Conservation (phyloP, 83 land plant species). For the Picea engelmannii region DNA sequence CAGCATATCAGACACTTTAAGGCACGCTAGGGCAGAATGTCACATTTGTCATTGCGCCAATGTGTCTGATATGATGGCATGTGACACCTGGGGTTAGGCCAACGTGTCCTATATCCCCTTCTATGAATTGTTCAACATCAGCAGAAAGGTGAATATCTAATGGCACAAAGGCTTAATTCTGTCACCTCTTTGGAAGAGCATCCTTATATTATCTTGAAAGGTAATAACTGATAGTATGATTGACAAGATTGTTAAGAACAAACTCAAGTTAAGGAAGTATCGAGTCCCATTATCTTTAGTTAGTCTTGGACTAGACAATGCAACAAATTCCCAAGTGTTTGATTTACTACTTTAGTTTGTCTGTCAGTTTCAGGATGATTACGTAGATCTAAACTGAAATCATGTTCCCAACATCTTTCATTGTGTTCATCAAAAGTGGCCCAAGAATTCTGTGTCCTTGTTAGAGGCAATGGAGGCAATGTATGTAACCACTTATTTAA, state of each 20-base stretch:
- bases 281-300: background rate
- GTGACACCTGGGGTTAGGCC: too few relatives aligned
- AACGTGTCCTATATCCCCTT: too few relatives aligned
- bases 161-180: background rate
- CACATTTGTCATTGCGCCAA: too few relatives aligned
- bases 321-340: background rate
- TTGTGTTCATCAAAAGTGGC: background rate
- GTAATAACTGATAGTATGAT: background rate
- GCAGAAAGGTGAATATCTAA: background rate
- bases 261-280: background rate
- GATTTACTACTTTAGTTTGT: background rate
- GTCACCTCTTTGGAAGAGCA: background rate
- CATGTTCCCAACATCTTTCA: background rate
- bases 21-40: too few relatives aligned
- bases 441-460: background rate
- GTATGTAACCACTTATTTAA: background rate
- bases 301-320: background rate
- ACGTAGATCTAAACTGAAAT: background rate
- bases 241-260: background rate
- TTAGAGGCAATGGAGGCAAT: background rate
- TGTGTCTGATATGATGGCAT: too few relatives aligned
- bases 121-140: background rate
- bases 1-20: too few relatives aligned
- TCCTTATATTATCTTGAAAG: background rate
- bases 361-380: background rate